phyloP scores from a whole-genome alignment of 768 basidiomycete genomes.

The Leccinum variicolor region DNA sequence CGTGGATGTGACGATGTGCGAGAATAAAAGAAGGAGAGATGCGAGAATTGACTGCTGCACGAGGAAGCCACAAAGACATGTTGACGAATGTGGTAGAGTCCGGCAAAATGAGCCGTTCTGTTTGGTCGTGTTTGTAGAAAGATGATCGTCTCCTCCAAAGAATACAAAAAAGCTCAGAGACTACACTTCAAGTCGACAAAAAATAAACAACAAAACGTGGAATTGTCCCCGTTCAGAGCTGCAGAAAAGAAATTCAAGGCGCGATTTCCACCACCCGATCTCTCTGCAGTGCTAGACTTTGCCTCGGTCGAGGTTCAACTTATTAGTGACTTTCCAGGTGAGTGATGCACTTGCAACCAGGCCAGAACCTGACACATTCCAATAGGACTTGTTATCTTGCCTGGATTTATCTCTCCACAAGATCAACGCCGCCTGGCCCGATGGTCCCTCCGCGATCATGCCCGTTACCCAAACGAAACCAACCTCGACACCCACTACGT shows the following conservation, averaged over 20 bases:
- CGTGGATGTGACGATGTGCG: constrained; percentile 28
- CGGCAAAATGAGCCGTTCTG: constrained; percentile 5
- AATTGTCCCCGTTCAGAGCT: constrained; percentile 73
- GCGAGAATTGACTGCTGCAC: constrained; percentile 41
- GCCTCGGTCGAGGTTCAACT: constrained; percentile 34
- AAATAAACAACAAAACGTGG: constrained; percentile 47
- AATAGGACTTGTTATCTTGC: constrained; percentile 83
- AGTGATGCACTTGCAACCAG: constrained; percentile 12
- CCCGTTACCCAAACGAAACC: constrained; percentile 78
- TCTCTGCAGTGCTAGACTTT: constrained; percentile 67
- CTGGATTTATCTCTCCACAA: constrained; percentile 58
- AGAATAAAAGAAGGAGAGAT: constrained; percentile 12
- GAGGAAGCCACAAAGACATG: constrained; percentile 81
- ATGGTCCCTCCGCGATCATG: constrained; percentile 76
- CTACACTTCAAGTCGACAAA: constrained; percentile 59
- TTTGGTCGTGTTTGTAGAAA: constrained; percentile 30
- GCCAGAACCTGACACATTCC: neutral
- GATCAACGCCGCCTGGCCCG: constrained; percentile 67
- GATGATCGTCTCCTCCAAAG: constrained; percentile 26
- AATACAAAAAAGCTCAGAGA: constrained; percentile 43
- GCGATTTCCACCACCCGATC: constrained; percentile 73
- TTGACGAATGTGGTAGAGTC: neutral
- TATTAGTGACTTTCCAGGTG: constrained; percentile 36
- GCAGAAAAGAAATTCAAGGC: constrained; percentile 82
- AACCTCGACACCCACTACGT: constrained; percentile 87